A percentile compares a stretch with the other conserved stretches of the same genome.
Conservation (phyloP, 23 red algal species). For the Gracilaria caudata region DNA sequence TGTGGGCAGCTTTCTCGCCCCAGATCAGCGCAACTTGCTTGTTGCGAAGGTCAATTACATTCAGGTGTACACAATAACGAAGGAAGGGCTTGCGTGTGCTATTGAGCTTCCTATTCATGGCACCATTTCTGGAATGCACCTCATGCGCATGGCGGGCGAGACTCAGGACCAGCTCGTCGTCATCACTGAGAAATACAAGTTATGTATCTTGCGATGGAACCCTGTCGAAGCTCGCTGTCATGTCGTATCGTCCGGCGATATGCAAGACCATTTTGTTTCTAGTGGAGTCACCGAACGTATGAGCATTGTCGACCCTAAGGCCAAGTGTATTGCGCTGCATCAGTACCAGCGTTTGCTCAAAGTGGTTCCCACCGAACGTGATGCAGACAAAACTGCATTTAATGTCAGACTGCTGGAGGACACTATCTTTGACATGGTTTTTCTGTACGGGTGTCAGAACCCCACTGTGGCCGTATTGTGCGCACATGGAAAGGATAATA, state of each 20-base stretch:
- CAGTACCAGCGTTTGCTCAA: constrained; percentile 85
- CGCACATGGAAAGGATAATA: constrained; percentile 36
- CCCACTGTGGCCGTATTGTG: constrained; percentile 88
- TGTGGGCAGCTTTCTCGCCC: constrained; percentile 83
- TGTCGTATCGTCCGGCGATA: constrained; percentile 76
- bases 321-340: constrained; percentile 80
- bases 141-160: constrained; percentile 50
- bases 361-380: constrained; percentile 81
- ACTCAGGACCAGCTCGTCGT: constrained; percentile 85
- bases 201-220: constrained; percentile 86
- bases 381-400: constrained; percentile 82
- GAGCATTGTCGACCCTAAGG: constrained; percentile 82
- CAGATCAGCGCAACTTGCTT: constrained; percentile 71
- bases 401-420: constrained; percentile 86
- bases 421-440: constrained; percentile 83
- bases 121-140: constrained; percentile 67
- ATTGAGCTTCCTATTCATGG: constrained; percentile 89
- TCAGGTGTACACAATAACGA: constrained; percentile 77
- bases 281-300: constrained; percentile 49
- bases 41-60: constrained; percentile 82
- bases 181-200: constrained; percentile 84
- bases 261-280: constrained; percentile 74
- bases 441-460: constrained; percentile 76
- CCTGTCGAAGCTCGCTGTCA: constrained; percentile 52
- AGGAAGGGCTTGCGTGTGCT: constrained; percentile 72